Percentiles rank a stretch among this genome's conserved stretches.
phyloP scores from a whole-genome alignment of 2,329 filamentous ascomycete genomes.

The Pseudocercospora crystallina region DNA sequence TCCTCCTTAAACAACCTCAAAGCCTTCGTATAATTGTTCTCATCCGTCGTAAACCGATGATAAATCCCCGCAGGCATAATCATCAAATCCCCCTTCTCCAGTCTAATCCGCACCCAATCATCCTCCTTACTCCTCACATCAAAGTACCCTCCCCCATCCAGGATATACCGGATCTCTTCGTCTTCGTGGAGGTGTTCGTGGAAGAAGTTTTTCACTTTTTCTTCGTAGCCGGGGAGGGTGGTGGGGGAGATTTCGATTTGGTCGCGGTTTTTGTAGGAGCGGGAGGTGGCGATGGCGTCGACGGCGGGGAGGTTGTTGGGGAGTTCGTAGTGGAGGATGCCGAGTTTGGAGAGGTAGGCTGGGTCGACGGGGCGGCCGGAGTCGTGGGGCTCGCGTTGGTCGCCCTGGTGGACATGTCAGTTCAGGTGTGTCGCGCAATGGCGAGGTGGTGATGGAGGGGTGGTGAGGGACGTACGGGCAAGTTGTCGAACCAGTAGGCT shows the following conservation, averaged over 20 bases:
- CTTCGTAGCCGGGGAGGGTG: slow-evolving; percentile 83
- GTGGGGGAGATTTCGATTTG: slow-evolving; percentile 84
- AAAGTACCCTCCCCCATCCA: slow-evolving; percentile 86
- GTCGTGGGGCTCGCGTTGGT: slow-evolving; percentile 89
- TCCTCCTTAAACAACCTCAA: slow-evolving; percentile 98
- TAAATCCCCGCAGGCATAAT: slow-evolving; percentile 95
- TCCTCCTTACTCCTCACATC: slow-evolving; percentile 83
- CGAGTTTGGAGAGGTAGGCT: slow-evolving; percentile 68
- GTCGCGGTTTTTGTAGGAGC: slow-evolving; percentile 92
- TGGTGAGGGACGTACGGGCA: slow-evolving; percentile 48
- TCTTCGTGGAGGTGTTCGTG: slow-evolving; percentile 95
- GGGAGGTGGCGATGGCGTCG: slow-evolving; percentile 69
- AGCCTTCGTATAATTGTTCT: slow-evolving; percentile 87
- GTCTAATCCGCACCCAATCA: slow-evolving; percentile 80
- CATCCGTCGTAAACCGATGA: slow-evolving; percentile 94
- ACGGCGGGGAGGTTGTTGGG: slow-evolving; percentile 64
- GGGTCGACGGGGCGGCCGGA: slow-evolving; percentile 69
- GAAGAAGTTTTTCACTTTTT: slow-evolving; percentile 93
- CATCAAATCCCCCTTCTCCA: slow-evolving; percentile 87
- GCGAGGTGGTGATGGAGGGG: slow-evolving; percentile 11
- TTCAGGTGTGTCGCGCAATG: slow-evolving; percentile 10
- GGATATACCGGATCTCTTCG: slow-evolving; percentile 95
- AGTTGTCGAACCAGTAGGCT: slow-evolving; percentile 71
- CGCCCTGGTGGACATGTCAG: slow-evolving; percentile 60
- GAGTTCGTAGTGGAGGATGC: slow-evolving; percentile 75